Percentiles rank a stretch among this genome's conserved stretches.
These are phyloP conservation scores for Aegle marmelos DNA, from an alignment of 345 rosid species.

Conservation along the genomic window DNA sequence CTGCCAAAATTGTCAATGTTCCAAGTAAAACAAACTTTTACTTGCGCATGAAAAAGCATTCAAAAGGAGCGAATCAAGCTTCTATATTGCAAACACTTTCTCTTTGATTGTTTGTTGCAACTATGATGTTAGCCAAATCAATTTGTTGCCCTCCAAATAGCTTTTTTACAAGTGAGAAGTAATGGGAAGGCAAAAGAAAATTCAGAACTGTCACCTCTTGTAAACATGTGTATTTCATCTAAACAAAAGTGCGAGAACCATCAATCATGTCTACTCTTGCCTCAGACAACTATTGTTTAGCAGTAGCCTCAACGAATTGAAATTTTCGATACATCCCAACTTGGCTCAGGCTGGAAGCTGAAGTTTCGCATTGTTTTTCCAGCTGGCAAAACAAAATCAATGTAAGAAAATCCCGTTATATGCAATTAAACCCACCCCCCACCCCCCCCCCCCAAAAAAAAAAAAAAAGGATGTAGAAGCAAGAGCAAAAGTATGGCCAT, in stretches of 20 bases:
- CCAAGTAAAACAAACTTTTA: background rate
- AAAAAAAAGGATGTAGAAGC: no score
- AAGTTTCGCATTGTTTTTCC: conserved; percentile 90
- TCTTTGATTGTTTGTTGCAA: conserved; percentile 3
- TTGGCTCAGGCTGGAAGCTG: conserved; percentile 81
- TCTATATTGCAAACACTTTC: background rate
- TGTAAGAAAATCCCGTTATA: background rate
- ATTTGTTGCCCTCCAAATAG: background rate
- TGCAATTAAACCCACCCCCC: background rate
- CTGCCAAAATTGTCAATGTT: no score
- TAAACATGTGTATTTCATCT: conserved; percentile 5
- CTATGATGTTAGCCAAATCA: conserved; percentile 16
- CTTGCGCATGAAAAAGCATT: background rate
- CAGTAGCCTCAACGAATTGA: background rate
- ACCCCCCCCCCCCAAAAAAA: no score
- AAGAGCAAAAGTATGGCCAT: background rate
- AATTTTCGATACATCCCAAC: background rate
- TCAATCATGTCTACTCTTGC: background rate
- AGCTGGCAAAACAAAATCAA: conserved; percentile 40
- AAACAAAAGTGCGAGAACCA: background rate
- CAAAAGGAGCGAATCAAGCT: background rate
- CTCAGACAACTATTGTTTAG: background rate
- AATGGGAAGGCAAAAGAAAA: conserved; percentile 12
- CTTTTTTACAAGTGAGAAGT: conserved; percentile 19
- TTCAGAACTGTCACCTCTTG: conserved; percentile 9